These are phyloP conservation scores for Phlebiopsis flavidoalba DNA, from an alignment of 768 basidiomycete species.

Conservation along the genomic window DNA sequence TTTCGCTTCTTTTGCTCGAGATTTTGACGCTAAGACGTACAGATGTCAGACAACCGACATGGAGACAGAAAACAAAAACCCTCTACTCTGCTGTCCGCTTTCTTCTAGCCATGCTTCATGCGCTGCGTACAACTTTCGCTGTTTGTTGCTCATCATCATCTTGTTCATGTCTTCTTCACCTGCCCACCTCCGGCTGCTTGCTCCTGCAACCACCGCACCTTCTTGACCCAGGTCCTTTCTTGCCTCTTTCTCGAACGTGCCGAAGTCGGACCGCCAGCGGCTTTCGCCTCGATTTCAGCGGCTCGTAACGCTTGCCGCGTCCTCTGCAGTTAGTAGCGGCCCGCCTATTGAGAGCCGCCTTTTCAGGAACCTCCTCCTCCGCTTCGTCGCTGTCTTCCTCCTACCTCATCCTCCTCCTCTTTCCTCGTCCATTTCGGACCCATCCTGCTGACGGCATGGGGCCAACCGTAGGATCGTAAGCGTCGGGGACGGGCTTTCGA, in stretches of 20 bases:
- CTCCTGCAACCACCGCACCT: slow-evolving; percentile 31
- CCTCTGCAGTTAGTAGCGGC: slow-evolving; percentile 38
- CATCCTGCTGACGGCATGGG: slow-evolving; percentile 29
- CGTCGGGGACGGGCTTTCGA: slow-evolving; percentile 64
- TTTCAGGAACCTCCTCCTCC: slow-evolving; percentile 20
- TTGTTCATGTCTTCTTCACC: slow-evolving; percentile 86
- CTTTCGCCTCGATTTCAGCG: slow-evolving; percentile 91
- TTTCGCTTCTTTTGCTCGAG: slow-evolving; percentile 22
- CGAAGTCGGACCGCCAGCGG: slow-evolving; percentile 76
- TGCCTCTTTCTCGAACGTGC: slow-evolving; percentile 72
- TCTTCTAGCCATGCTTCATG: slow-evolving; percentile 83
- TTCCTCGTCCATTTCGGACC: slow-evolving; percentile 29
- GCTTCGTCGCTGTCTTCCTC: slow-evolving; percentile 25
- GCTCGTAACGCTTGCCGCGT: slow-evolving; percentile 70
- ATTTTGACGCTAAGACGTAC: slow-evolving; percentile 18
- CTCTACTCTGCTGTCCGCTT: slow-evolving; percentile 76
- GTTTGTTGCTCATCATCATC: slow-evolving; percentile 97
- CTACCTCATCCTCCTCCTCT: slow-evolving; percentile 24
- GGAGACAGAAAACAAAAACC: background rate
- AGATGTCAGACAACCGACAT: slow-evolving; percentile 9
- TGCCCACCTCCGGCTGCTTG: slow-evolving; percentile 19
- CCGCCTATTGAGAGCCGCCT: slow-evolving; percentile 25
- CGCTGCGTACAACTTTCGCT: slow-evolving; percentile 90
- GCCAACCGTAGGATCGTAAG: slow-evolving; percentile 60
- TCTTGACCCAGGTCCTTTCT: slow-evolving; percentile 53